phyloP scores from a whole-genome alignment of 1,284 basidiomycete genomes.

The Xerocomus tenax region DNA sequence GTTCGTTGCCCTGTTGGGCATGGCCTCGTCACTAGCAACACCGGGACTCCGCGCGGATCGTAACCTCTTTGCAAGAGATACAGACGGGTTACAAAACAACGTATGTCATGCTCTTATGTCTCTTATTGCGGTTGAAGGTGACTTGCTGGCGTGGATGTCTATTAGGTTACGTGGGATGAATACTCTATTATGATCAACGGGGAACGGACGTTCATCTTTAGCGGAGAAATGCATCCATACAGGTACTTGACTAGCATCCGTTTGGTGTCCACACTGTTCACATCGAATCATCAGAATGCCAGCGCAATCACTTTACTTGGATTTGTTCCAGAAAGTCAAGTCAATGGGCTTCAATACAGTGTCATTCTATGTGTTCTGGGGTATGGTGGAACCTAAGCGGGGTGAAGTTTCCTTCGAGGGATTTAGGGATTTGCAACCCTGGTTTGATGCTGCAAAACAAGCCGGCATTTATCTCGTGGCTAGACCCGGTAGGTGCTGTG shows the following conservation, averaged over 20 bases:
- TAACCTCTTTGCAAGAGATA: slow-evolving; percentile 16
- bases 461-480: slow-evolving; percentile 42
- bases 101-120: slow-evolving; percentile 4
- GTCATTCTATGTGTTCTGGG: slow-evolving; percentile 44
- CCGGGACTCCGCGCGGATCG: slow-evolving; percentile 3
- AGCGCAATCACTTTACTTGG: slow-evolving; percentile 37
- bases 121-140: neutral
- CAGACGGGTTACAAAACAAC: slow-evolving; percentile 18
- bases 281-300: slow-evolving; percentile 29
- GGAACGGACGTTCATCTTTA: slow-evolving; percentile 39
- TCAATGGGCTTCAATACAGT: slow-evolving; percentile 41
- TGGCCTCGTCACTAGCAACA: slow-evolving; percentile 10
- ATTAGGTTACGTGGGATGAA: slow-evolving; percentile 39
- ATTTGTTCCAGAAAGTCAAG: slow-evolving; percentile 41
- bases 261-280: neutral
- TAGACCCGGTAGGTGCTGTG: slow-evolving; percentile 32
- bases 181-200: slow-evolving; percentile 44
- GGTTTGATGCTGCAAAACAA: slow-evolving; percentile 40
- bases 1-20: slow-evolving; percentile 12
- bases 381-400: slow-evolving; percentile 36
- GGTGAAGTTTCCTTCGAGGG: slow-evolving; percentile 42
- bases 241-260: slow-evolving; percentile 19
- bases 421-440: slow-evolving; percentile 41
- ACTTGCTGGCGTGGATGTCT: neutral
- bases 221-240: slow-evolving; percentile 44